Evolutionary conservation across 2,329 filamentous ascomycete species (phyloP).

Genomic region (Alternaria ventricosa): DNA sequence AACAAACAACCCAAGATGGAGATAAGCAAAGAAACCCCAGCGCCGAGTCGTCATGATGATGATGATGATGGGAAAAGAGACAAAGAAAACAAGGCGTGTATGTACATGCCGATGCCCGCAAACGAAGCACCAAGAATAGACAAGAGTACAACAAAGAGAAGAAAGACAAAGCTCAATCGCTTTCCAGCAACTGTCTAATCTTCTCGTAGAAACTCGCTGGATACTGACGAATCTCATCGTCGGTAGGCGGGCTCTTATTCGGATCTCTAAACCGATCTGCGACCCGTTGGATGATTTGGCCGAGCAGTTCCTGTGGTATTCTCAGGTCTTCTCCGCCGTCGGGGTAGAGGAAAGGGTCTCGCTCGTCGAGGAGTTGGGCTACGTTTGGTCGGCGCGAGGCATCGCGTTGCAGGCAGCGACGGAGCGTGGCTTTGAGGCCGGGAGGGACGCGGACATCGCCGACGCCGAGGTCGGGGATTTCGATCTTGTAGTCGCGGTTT

Average conservation of each 20-base stretch:
- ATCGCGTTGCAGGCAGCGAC: slow-evolving; percentile 65
- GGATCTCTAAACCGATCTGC: slow-evolving; percentile 64
- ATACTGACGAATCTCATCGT: slow-evolving; percentile 60
- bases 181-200: slow-evolving; percentile 52
- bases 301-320: slow-evolving; percentile 62
- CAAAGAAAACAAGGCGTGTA: neutral
- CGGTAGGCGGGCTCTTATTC: slow-evolving; percentile 60
- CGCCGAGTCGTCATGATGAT: slow-evolving; percentile 8
- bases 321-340: slow-evolving; percentile 60
- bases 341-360: slow-evolving; percentile 65
- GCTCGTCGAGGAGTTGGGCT: slow-evolving; percentile 61
- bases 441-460: slow-evolving; percentile 66
- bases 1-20: neutral
- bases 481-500: slow-evolving; percentile 75
- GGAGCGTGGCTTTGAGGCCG: slow-evolving; percentile 62
- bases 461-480: slow-evolving; percentile 73
- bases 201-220: slow-evolving; percentile 56
- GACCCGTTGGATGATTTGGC: slow-evolving; percentile 65
- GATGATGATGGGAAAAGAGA: neutral
- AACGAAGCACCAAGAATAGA: neutral
- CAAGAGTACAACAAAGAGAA: neutral
- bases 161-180: slow-evolving; percentile 10
- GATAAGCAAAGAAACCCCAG: neutral
- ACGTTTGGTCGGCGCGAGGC: slow-evolving; percentile 63
- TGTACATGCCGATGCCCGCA: neutral